Evolutionary conservation across 257 asterid genomes (phyloP).

Genomic region (Catharanthus roseus): DNA sequence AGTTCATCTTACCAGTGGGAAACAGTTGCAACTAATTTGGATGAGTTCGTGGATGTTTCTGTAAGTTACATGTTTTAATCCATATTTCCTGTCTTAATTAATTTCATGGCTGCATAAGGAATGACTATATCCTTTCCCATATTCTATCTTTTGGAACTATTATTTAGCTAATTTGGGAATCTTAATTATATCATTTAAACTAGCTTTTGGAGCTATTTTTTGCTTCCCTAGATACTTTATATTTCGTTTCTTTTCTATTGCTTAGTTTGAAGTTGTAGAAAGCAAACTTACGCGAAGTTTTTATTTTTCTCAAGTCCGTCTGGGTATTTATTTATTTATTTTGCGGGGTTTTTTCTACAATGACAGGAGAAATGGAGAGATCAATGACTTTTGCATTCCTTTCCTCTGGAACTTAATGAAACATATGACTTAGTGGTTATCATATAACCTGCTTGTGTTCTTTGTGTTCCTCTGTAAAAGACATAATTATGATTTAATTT

Average conservation of each 20-base stretch:
- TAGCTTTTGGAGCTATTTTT: background rate
- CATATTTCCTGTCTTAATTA: background rate
- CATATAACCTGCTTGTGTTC: background rate
- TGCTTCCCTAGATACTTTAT: background rate
- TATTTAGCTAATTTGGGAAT: background rate
- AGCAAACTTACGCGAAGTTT: background rate
- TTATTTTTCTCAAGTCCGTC: background rate
- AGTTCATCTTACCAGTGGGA: slow-evolving; percentile 90
- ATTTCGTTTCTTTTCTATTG: background rate
- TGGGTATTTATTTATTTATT: background rate
- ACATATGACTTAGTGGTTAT: background rate
- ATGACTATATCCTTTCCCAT: background rate
- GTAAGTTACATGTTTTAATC: slow-evolving; percentile 46
- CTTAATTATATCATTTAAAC: background rate
- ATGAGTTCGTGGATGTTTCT: slow-evolving; percentile 79
- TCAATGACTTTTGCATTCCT: background rate
- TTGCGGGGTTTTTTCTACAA: background rate
- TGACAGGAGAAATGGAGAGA: background rate
- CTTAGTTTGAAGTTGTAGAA: background rate
- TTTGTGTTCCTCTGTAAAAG: background rate
- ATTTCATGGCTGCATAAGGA: background rate
- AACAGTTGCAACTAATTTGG: slow-evolving; percentile 86
- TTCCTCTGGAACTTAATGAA: background rate
- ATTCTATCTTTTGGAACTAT: background rate
- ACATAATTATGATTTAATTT: background rate